Conservation (phyloP, 495 filamentous ascomycete genomes). For the Penicillium verhagenii region DNA sequence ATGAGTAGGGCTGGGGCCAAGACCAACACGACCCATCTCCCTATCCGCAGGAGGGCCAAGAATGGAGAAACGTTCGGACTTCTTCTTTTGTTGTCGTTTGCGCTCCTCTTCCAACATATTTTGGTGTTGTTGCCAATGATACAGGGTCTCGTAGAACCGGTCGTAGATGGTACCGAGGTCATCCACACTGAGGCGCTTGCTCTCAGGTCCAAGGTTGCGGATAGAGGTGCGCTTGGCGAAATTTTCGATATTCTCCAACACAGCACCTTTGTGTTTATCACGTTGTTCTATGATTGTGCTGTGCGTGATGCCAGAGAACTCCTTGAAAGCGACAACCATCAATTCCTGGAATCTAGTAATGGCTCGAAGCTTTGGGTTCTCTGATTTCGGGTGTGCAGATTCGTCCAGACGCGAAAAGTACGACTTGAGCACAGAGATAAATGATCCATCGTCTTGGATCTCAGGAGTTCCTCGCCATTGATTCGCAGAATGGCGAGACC, state of each 20-base stretch:
- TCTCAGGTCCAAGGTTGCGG: conserved; percentile 91
- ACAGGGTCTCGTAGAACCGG: conserved; percentile 84
- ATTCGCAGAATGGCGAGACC: conserved; percentile 95
- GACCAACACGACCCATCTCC: conserved; percentile 73
- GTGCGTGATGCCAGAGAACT: conserved; percentile 94
- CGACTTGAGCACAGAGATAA: conserved; percentile 91
- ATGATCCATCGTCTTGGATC: conserved; percentile 90
- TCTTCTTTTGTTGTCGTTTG: conserved; percentile 57
- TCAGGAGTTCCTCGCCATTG: conserved; percentile 97
- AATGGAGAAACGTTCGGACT: conserved; percentile 47
- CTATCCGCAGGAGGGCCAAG: conserved; percentile 39
- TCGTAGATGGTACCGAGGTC: conserved; percentile 91
- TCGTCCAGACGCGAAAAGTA: conserved; percentile 94
- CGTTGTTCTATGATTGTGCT: conserved; percentile 86
- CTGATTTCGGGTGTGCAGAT: conserved; percentile 90
- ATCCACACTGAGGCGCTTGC: conserved; percentile 79
- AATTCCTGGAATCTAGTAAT: conserved; percentile 96
- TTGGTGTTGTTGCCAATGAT: conserved; percentile 83
- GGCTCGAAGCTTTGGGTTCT: conserved; percentile 87
- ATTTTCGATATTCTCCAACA: conserved; percentile 90
- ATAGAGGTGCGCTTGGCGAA: conserved; percentile 97
- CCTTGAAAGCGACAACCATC: conserved; percentile 98
- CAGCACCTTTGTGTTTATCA: conserved; percentile 85
- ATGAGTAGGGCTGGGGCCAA: conserved; percentile 80
- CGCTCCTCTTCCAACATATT: conserved; percentile 71